Conservation (phyloP, 1,284 basidiomycete species). For the Apiotrichum montevideense region DNA sequence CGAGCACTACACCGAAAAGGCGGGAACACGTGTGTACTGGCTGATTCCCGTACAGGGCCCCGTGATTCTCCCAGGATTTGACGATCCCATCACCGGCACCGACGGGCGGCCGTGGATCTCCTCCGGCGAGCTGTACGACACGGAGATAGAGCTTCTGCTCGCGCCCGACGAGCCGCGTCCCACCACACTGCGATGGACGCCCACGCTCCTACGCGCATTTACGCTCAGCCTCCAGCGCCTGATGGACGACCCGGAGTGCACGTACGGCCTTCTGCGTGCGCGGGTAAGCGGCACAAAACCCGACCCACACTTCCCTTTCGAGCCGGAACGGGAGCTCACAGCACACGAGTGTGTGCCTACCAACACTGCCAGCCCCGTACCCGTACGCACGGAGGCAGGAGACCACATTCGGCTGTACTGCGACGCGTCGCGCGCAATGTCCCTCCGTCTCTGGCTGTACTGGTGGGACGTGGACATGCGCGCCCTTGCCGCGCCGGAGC, state of each 20-base stretch:
- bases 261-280: neutral
- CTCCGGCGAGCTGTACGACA: too few relatives aligned
- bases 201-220: too few relatives aligned
- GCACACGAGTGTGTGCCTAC: slow-evolving; percentile 4
- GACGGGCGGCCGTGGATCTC: neutral
- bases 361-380: neutral
- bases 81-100: slow-evolving; percentile 4
- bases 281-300: slow-evolving; percentile 31
- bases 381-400: slow-evolving; percentile 26
- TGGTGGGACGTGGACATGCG: neutral
- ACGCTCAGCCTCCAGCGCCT: too few relatives aligned
- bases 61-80: slow-evolving; percentile 23
- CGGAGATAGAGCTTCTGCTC: too few relatives aligned
- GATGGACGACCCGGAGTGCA: too few relatives aligned
- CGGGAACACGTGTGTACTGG: slow-evolving; percentile 27
- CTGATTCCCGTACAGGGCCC: slow-evolving; percentile 37
- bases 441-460: slow-evolving; percentile 33
- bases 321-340: slow-evolving; percentile 5
- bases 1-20: too few relatives aligned
- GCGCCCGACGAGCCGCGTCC: too few relatives aligned
- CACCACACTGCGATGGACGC: too few relatives aligned
- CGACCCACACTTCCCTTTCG: slow-evolving; percentile 29
- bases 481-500: neutral
- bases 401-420: slow-evolving; percentile 40
- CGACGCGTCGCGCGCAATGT: slow-evolving; percentile 26